Percentiles rank a stretch among this genome's conserved stretches.
phyloP scores from a whole-genome alignment of 371 early-diverging fungal species.

The Choanephora cucurbitarum region DNA sequence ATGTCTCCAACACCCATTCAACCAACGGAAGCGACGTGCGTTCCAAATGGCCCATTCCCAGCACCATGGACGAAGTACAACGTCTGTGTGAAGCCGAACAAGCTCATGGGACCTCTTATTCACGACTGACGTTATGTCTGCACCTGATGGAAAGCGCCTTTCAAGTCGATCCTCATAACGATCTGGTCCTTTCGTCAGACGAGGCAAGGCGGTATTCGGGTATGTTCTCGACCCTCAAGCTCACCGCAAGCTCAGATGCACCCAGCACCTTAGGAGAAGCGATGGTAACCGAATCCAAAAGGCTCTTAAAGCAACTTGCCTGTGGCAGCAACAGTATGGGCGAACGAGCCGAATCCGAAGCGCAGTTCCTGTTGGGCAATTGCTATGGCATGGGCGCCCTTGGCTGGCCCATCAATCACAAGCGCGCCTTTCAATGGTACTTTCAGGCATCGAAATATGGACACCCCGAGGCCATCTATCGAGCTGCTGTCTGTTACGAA shows the following conservation, averaged over 20 bases:
- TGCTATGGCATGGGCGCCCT: conserved; percentile 82
- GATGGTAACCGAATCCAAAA: conserved; percentile 66
- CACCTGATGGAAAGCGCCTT: conserved; percentile 25
- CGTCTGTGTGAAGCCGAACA: conserved; percentile 23
- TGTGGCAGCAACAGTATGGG: conserved; percentile 61
- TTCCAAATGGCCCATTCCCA: conserved; percentile 27
- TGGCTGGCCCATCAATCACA: conserved; percentile 78
- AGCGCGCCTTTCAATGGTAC: conserved; percentile 88
- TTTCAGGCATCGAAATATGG: conserved; percentile 88
- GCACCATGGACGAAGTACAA: conserved; percentile 26
- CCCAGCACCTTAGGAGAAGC: conserved; percentile 48
- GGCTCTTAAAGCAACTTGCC: conserved; percentile 71
- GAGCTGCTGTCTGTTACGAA: conserved; percentile 95
- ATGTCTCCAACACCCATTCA: background rate
- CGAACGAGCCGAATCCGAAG: conserved; percentile 74
- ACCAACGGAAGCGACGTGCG: conserved; percentile 12
- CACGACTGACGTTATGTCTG: conserved; percentile 24
- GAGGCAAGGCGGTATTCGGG: background rate
- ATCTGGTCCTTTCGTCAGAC: conserved; percentile 1
- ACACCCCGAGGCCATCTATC: conserved; percentile 93
- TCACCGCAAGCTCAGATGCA: background rate
- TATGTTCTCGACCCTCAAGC: conserved; percentile 2
- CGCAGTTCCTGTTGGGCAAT: conserved; percentile 89
- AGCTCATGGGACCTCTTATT: conserved; percentile 10
- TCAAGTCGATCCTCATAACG: conserved; percentile 17